These are phyloP conservation scores for Fistulifera pelliculosa DNA, from an alignment of 108 stramenopile genomes.

Conservation along the genomic window DNA sequence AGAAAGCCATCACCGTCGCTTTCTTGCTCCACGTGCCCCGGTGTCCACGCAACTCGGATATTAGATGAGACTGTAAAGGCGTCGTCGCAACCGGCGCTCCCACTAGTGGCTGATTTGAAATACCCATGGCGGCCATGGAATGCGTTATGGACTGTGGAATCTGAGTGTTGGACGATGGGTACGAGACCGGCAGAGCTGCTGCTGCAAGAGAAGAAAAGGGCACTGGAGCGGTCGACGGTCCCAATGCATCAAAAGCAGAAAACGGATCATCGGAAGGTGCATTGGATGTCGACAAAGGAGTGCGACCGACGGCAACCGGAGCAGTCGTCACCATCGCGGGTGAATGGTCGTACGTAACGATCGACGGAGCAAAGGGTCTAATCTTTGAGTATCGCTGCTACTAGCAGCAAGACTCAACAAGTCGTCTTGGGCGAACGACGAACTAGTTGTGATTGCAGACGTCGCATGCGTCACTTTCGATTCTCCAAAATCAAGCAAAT, in stretches of 20 bases:
- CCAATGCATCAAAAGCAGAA: conserved; percentile 34
- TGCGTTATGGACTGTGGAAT: no score
- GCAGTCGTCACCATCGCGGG: no score
- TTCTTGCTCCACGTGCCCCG: background rate
- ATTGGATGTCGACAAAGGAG: background rate
- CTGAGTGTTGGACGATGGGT: no score
- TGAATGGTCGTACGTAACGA: no score
- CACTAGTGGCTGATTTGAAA: no score
- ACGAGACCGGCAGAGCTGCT: no score
- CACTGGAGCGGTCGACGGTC: background rate
- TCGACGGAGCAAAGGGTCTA: background rate
- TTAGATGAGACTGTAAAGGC: background rate
- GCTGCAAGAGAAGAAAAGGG: background rate
- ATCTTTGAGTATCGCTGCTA: background rate
- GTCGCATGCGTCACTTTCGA: background rate
- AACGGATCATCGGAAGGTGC: conserved; percentile 22
- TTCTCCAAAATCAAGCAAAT: background rate
- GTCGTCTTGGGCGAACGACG: background rate
- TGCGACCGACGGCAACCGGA: no score
- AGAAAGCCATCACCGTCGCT: conserved; percentile 12
- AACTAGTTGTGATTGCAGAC: background rate
- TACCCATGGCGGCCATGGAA: no score
- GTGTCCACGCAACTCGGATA: background rate
- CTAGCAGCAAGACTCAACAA: conserved; percentile 1
- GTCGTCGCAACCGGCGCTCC: background rate